Evolutionary conservation across 1,139 yeast species (phyloP).

Genomic region (Blastobotrys proliferans): DNA sequence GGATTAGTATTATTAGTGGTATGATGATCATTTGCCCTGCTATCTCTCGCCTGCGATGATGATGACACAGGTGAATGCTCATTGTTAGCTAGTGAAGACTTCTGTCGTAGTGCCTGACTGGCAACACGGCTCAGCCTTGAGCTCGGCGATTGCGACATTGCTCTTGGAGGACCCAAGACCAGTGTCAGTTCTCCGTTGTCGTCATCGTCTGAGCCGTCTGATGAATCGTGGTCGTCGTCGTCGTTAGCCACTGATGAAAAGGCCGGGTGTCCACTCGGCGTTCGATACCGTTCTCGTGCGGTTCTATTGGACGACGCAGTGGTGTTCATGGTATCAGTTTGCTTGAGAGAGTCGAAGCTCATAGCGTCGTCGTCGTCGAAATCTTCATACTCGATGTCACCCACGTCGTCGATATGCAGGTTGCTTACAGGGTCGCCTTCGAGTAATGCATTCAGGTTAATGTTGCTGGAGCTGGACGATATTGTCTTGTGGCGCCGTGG

Average conservation of each 20-base stretch:
- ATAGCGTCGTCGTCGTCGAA: slow-evolving; percentile 8
- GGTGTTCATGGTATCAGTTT: not conserved
- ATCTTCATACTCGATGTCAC: slow-evolving; percentile 4
- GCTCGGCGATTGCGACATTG: slow-evolving; percentile 7
- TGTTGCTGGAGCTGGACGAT: slow-evolving; percentile 19
- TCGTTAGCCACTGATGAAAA: not conserved
- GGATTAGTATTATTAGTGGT: not conserved
- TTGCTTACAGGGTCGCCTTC: slow-evolving; percentile 17
- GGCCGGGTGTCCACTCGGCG: too few relatives aligned
- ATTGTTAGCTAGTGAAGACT: too few relatives aligned
- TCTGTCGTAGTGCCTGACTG: not conserved
- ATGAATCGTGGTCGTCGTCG: not conserved
- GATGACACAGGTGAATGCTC: too few relatives aligned
- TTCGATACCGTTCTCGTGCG: not conserved
- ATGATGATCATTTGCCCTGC: not conserved
- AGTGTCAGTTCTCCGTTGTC: slow-evolving; percentile 50
- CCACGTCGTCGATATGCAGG: slow-evolving; percentile 2
- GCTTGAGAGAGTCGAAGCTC: too few relatives aligned
- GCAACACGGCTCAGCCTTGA: slow-evolving; percentile 3
- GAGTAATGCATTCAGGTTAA: slow-evolving; percentile 24
- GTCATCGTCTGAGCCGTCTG: slow-evolving; percentile 30
- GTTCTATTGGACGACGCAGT: not conserved
- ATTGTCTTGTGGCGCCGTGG: not conserved
- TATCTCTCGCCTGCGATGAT: not conserved
- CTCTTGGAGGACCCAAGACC: slow-evolving; percentile 40